phyloP scores from a whole-genome alignment of 352 stramenopile genomes.

The Globisporangium solare region DNA sequence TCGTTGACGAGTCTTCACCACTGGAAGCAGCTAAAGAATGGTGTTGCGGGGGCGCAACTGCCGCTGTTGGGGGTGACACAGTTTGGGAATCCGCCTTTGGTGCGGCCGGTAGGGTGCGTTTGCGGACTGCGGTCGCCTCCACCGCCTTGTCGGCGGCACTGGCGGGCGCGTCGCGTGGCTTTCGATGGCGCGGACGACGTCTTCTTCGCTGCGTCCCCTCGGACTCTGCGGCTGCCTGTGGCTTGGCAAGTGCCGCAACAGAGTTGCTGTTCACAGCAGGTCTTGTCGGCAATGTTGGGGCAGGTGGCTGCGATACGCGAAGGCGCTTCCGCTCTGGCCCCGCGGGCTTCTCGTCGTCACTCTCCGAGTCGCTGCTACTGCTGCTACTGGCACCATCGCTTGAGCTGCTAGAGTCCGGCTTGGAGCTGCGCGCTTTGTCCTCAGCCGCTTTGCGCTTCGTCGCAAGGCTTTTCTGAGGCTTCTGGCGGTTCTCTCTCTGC shows the following conservation, averaged over 20 bases:
- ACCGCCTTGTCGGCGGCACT: neutral
- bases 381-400: slow-evolving; percentile 19
- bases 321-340: slow-evolving; percentile 14
- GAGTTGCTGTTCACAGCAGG: slow-evolving; percentile 4
- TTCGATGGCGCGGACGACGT: slow-evolving; percentile 9
- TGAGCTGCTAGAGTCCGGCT: slow-evolving; percentile 6
- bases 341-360: slow-evolving; percentile 6
- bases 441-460: slow-evolving; percentile 10
- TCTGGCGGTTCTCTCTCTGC: neutral
- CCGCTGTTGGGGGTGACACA: neutral
- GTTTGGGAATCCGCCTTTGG: neutral
- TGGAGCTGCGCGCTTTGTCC: neutral
- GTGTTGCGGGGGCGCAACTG: neutral
- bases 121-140: neutral
- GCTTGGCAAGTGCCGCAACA: slow-evolving; percentile 3
- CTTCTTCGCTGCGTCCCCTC: slow-evolving; percentile 13
- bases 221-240: neutral
- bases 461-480: too few species aligned
- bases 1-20: neutral
- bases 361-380: slow-evolving; percentile 20
- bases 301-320: neutral
- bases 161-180: neutral
- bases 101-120: neutral
- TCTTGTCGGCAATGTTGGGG: neutral
- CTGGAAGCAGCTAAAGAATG: neutral